These are phyloP conservation scores for Luvunga scandens DNA, from an alignment of 345 rosid genomes.

Conservation along the genomic window DNA sequence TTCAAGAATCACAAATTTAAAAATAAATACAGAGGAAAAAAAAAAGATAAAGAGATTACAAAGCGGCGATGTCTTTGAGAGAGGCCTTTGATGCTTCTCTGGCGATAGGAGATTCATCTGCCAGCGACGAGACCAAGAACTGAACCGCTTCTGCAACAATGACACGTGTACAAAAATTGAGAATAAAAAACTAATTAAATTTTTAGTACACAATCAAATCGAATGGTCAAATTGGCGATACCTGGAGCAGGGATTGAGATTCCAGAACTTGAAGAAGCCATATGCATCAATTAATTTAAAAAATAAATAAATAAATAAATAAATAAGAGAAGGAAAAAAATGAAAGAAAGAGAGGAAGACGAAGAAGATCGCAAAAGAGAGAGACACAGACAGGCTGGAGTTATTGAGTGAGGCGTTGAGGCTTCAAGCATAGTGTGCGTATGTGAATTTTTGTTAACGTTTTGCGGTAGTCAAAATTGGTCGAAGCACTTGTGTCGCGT, in stretches of 20 bases:
- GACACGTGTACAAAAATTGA: background rate
- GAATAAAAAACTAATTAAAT: background rate
- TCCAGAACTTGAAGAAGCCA: constrained; percentile 84
- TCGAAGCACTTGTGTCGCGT: too few species aligned
- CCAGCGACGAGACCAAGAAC: constrained; percentile 72
- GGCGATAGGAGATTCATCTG: constrained; percentile 78
- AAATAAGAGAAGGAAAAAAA: background rate
- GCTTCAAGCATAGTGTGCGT: background rate
- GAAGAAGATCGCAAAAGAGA: background rate
- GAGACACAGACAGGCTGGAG: background rate
- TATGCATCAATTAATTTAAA: constrained; percentile 11
- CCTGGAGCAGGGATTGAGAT: constrained; percentile 73
- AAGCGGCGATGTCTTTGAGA: constrained; percentile 66
- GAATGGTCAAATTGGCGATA: constrained; percentile 17
- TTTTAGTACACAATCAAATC: background rate
- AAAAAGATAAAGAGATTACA: constrained; percentile 33
- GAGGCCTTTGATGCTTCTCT: constrained; percentile 83
- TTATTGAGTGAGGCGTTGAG: background rate
- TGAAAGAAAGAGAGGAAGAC: background rate
- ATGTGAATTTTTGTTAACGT: background rate
- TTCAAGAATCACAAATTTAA: background rate
- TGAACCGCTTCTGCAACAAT: constrained; percentile 75
- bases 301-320: too few species aligned
- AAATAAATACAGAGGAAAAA: background rate
- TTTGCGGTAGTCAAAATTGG: too few species aligned